Evolutionary conservation across 148 eudicot genomes (phyloP).

Genomic region (Silene latifolia): DNA sequence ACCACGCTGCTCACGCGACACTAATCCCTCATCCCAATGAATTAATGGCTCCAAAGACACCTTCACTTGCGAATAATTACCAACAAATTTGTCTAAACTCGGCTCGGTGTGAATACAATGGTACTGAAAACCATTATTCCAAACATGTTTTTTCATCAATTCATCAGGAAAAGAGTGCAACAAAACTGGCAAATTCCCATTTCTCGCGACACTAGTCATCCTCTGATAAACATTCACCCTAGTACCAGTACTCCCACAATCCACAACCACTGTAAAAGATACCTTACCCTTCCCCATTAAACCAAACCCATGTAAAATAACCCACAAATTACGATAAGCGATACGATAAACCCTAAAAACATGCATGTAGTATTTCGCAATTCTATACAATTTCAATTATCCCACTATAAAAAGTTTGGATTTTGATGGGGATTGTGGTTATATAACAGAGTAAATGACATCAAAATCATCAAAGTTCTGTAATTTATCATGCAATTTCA

Average conservation of each 20-base stretch:
- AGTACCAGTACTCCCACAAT: constrained; percentile 91
- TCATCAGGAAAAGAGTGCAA: constrained; percentile 55
- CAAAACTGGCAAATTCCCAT: constrained; percentile 42
- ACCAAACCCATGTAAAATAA: constrained; percentile 26
- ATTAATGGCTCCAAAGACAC: constrained; percentile 66
- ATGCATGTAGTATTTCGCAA: constrained; percentile 28
- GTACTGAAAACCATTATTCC: constrained; percentile 49
- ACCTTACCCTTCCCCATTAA: constrained; percentile 19
- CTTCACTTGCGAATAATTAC: constrained; percentile 52
- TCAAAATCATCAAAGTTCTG: neutral
- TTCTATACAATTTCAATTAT: constrained; percentile 15
- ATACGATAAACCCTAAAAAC: constrained; percentile 28
- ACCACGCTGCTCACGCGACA: constrained; percentile 44
- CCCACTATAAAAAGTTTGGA: constrained; percentile 27
- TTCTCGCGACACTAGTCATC: constrained; percentile 23
- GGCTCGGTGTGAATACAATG: constrained; percentile 83
- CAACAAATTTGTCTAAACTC: constrained; percentile 71
- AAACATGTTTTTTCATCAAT: constrained; percentile 17
- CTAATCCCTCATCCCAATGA: constrained; percentile 50
- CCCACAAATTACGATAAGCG: constrained; percentile 27
- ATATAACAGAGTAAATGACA: constrained; percentile 33
- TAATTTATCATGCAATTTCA: constrained; percentile 6
- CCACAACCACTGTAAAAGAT: constrained; percentile 68
- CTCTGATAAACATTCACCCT: constrained; percentile 72
- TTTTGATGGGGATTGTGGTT: constrained; percentile 61